Evolutionary conservation across 106 monocot genomes (phyloP).

Genomic region (Dendrobium chrysotoxum): DNA sequence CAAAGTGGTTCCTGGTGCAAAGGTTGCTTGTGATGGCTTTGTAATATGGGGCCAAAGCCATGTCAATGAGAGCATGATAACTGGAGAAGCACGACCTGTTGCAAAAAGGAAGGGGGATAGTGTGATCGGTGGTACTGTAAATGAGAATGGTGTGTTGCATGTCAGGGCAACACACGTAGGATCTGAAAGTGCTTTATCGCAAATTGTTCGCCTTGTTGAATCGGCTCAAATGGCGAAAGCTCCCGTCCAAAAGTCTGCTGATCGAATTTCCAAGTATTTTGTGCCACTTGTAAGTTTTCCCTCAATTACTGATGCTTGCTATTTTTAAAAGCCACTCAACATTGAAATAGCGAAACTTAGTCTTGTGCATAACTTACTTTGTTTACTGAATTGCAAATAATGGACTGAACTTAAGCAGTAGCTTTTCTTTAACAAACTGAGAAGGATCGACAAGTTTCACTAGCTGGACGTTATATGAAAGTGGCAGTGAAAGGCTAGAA

Average conservation of each 20-base stretch:
- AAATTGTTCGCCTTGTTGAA: slow-evolving; percentile 82
- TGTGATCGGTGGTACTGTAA: slow-evolving; percentile 86
- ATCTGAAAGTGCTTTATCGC: slow-evolving; percentile 73
- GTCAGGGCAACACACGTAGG: slow-evolving; percentile 67
- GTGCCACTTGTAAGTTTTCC: slow-evolving; percentile 67
- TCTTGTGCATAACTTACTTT: background rate
- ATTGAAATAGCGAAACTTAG: background rate
- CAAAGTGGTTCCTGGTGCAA: slow-evolving; percentile 26
- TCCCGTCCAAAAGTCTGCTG: slow-evolving; percentile 85
- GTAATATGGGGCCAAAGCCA: slow-evolving; percentile 91
- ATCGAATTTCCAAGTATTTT: slow-evolving; percentile 82
- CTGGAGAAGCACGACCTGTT: slow-evolving; percentile 79
- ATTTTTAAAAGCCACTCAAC: background rate
- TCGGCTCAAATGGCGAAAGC: slow-evolving; percentile 96
- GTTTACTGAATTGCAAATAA: too few species aligned
- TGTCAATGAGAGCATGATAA: slow-evolving; percentile 95
- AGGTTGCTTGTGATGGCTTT: slow-evolving; percentile 28
- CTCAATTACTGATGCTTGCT: background rate
- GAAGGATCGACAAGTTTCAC: too few species aligned
- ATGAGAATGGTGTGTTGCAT: slow-evolving; percentile 88
- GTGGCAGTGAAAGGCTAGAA: too few species aligned
- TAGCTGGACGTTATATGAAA: too few species aligned
- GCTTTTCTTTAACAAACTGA: too few species aligned
- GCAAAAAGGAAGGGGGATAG: slow-evolving; percentile 66
- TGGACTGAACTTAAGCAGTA: too few species aligned